Conservation (phyloP, 2,329 filamentous ascomycete genomes). For the Aspergillus sp. region DNA sequence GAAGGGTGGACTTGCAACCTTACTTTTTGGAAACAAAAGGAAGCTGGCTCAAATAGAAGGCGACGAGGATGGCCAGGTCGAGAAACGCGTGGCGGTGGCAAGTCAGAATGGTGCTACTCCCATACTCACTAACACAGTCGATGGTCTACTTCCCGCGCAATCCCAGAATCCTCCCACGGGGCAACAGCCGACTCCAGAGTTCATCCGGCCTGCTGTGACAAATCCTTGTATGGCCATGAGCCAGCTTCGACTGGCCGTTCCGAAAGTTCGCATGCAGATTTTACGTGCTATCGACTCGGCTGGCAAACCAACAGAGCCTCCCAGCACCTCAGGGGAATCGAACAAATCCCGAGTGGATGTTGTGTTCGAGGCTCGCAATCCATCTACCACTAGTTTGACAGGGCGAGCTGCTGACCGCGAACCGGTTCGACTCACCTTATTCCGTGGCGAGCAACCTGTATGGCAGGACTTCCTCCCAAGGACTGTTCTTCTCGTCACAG, state of each 20-base stretch:
- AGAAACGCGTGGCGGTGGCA: constrained; percentile 59
- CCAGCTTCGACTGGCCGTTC: constrained; percentile 82
- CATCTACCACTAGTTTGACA: constrained; percentile 60
- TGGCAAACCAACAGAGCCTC: constrained; percentile 46
- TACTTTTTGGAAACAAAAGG: constrained; percentile 91
- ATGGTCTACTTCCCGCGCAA: constrained; percentile 76
- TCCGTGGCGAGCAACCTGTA: constrained; percentile 73
- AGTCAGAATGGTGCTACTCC: constrained; percentile 68
- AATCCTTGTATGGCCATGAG: constrained; percentile 80
- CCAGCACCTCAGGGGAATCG: constrained; percentile 35
- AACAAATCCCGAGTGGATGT: constrained; percentile 64
- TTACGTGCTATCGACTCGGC: constrained; percentile 70
- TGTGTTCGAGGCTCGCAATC: constrained; percentile 86
- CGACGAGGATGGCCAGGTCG: constrained; percentile 67
- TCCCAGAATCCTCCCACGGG: constrained; percentile 60
- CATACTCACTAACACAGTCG: constrained; percentile 72
- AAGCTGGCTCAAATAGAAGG: constrained; percentile 72
- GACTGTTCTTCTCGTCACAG: constrained; percentile 84
- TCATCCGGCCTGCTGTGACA: constrained; percentile 80
- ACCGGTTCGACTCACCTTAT: constrained; percentile 78
- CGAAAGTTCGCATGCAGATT: constrained; percentile 80
- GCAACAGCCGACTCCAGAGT: constrained; percentile 72
- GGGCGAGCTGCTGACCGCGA: constrained; percentile 67
- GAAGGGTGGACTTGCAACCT: constrained; percentile 78
- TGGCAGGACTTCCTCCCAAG: constrained; percentile 95